Evolutionary conservation across 2,329 filamentous ascomycete species (phyloP), one percentile per base, ranked within the genome.

Genomic region (Aspergillus sp.): DNA sequence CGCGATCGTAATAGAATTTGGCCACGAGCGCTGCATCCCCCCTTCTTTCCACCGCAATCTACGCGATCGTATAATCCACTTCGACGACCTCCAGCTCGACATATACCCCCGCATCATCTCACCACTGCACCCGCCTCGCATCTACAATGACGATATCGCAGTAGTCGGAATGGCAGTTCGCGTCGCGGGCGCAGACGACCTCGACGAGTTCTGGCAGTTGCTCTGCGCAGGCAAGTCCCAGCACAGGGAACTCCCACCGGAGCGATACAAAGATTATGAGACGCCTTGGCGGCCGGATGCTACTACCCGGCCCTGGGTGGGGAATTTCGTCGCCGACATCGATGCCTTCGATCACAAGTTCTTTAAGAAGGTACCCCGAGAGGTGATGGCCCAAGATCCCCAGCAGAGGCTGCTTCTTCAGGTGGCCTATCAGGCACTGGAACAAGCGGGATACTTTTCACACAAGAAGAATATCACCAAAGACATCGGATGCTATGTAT

Each of bases 401-500:
- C 74, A 75, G 38, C 73, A 75, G 41, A 62, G 73, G 8, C 60
- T 75, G 1, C 49, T 72, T 15, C 61, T 76, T 2, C 65, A 76
- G 39, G 65, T 68, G 13, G 70, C 72, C 0, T 76, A 76, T 51
- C 67, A 74, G 45, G 72, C 75, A 7, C 48, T 77, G 0, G 70
- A 76, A 52, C 62, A 68, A 41, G 65, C 72, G 4, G 73, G 70
- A 1, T 74, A 76, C 55, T 72, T 73, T 13, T 15, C 12, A 5
- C 32, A 36, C 53, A 48, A 59, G 5, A 55, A 17, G 2, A 23
- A 53, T 10, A 23, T 36, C 5, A 43, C 49, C 5, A 74, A 72
- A 2, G 69, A 74, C 9, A 71, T 80, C 1, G 80, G 80, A 2
- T 72, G 69, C 17, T 82, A 76, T 49, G 63, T 82, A 1, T 79